Percentiles rank a stretch among this genome's conserved stretches.
Evolutionary conservation across 345 rosid genomes (phyloP).

Genomic region (Eucalyptus virginea): DNA sequence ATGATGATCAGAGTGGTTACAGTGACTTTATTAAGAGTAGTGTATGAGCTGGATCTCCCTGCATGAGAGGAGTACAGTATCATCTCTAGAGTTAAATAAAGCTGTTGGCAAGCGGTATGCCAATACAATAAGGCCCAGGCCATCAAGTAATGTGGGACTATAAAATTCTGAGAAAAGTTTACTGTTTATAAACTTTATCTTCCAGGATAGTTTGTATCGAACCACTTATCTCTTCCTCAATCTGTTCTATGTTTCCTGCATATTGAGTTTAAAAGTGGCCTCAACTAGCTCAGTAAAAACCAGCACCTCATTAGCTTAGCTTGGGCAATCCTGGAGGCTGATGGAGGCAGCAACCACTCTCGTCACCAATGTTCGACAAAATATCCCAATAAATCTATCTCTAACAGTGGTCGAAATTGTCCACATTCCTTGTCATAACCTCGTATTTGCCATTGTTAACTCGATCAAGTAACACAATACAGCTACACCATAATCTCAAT

Average conservation of each 20-base stretch:
- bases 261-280: neutral
- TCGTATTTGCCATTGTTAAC: neutral
- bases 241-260: too few relatives aligned
- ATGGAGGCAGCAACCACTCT: neutral
- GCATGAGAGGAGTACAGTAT: too few relatives aligned
- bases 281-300: neutral
- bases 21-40: conserved; percentile 14
- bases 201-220: neutral
- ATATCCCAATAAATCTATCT: neutral
- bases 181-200: neutral
- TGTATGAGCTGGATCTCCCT: conserved; percentile 7
- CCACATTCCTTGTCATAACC: neutral
- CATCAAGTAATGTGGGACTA: neutral
- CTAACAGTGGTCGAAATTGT: neutral
- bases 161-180: neutral
- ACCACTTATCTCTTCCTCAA: neutral
- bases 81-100: neutral
- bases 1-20: conserved; percentile 30
- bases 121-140: neutral
- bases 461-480: neutral
- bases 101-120: neutral
- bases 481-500: too few relatives aligned
- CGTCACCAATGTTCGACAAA: neutral
- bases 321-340: neutral
- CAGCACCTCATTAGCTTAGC: neutral